Evolutionary conservation across 129 eudicot genomes (phyloP).

Genomic region (Flaveria brownii): DNA sequence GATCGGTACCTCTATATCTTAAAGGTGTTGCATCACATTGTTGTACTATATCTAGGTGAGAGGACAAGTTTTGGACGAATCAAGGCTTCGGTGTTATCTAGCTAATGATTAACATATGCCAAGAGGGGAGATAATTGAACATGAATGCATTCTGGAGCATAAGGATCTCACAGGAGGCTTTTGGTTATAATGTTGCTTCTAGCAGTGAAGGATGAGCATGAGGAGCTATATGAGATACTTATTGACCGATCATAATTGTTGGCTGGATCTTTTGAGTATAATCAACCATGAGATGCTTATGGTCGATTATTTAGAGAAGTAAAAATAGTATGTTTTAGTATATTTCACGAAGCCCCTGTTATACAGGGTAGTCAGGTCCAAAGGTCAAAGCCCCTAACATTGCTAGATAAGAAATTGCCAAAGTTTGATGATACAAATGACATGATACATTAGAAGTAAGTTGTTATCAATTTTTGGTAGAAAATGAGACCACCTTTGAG

Average conservation of each 20-base stretch:
- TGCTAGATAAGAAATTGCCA: no score
- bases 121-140: constrained; percentile 50
- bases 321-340: no score
- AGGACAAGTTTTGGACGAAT: constrained; percentile 47
- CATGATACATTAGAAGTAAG: no score
- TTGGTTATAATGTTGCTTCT: constrained; percentile 80
- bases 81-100: constrained; percentile 57
- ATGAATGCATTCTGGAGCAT: constrained; percentile 60
- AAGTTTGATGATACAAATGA: no score
- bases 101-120: constrained; percentile 45
- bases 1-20: no score
- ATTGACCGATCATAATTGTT: constrained; percentile 75
- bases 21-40: background rate
- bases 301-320: no score
- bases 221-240: constrained; percentile 80
- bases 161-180: constrained; percentile 69
- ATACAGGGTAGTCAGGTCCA: no score
- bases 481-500: no score
- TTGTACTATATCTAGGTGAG: constrained; percentile 51
- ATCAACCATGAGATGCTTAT: constrained; percentile 67
- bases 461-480: no score
- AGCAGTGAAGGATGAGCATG: constrained; percentile 46
- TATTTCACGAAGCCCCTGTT: no score
- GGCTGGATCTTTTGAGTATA: constrained; percentile 56
- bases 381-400: no score